Evolutionary conservation across 1,284 basidiomycete genomes (phyloP), one percentile per base, ranked within the genome.

Genomic region (Stygiomarasmius scandens): DNA sequence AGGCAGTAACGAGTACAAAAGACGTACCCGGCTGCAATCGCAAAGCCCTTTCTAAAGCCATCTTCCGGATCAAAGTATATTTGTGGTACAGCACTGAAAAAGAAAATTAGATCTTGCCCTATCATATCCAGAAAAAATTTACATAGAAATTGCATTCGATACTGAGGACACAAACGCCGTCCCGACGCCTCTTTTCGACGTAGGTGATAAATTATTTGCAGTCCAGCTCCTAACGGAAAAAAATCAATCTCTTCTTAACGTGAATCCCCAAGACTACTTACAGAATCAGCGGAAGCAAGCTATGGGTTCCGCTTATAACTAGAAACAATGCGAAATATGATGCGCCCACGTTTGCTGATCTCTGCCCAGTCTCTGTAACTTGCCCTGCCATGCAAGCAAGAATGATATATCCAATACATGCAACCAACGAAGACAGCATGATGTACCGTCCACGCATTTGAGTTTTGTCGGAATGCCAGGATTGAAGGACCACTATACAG

Each of bases 181-280:
- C 2, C 82, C 82, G 48, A 83, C 82, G 38, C 82, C 82, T 43
- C 82, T 74, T 64, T 84, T 84, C 0, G 80, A 81, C 14, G 82
- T 84, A 22, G 82, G 82, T 10, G 81, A 79, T 60, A 84, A 82
- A 2, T 74, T 69, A 63, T 83, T 83, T 10, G 81, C 79, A 9
- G 81, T 80, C 82, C 82, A 84, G 66, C 80, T 82, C 81, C 81
- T 82, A n/a, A n/a, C n/a, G n/a, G n/a, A n/a, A n/a, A 59, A 27
- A 49, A 36, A n/a, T 2, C 49, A 32, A 20, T n/a, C n/a, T n/a
- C n/a, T n/a, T n/a, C n/a, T n/a, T n/a, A n/a, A n/a, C n/a, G 14
- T 46, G 16, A 45, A 3, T 32, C 12, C 29, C 29, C 5, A 12
- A 34, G 20, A 3, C 43, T 25, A 69, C 77, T 63, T 56, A 81